Evolutionary conservation across 768 basidiomycete species (phyloP).

Genomic region (Boletus barrowsii): DNA sequence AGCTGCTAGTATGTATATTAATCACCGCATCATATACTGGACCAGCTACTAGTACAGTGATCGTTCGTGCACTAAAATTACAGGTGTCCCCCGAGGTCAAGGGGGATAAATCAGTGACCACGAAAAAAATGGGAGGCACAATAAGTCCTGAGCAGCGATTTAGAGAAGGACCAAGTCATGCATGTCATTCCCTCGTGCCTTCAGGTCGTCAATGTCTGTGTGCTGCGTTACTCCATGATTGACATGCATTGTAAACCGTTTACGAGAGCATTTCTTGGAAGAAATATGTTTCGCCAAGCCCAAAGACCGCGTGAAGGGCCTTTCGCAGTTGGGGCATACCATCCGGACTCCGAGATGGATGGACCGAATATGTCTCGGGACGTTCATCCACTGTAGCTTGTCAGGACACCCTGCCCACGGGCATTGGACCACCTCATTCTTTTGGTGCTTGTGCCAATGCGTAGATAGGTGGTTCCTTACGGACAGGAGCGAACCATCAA

Average conservation of each 20-base stretch:
- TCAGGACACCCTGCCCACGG: slow-evolving; percentile 7
- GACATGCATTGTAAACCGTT: background rate
- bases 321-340: slow-evolving; percentile 7
- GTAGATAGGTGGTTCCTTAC: slow-evolving; percentile 2
- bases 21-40: too few species aligned
- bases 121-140: background rate
- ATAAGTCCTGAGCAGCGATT: background rate
- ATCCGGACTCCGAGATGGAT: slow-evolving; percentile 8
- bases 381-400: slow-evolving; percentile 6
- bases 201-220: background rate
- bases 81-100: too few species aligned
- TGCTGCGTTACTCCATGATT: background rate
- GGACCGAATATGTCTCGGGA: slow-evolving; percentile 11
- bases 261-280: slow-evolving; percentile 8
- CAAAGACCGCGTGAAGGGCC: slow-evolving; percentile 9
- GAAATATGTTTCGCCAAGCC: slow-evolving; percentile 10
- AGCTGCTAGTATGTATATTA: too few species aligned
- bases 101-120: too few species aligned
- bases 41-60: too few species aligned
- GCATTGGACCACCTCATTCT: background rate
- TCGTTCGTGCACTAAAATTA: too few species aligned
- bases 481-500: slow-evolving; percentile 1
- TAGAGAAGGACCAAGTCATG: background rate
- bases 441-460: slow-evolving; percentile 4
- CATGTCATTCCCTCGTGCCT: background rate